Conservation (phyloP, 768 basidiomycete genomes). For the Mrakia frigida region DNA sequence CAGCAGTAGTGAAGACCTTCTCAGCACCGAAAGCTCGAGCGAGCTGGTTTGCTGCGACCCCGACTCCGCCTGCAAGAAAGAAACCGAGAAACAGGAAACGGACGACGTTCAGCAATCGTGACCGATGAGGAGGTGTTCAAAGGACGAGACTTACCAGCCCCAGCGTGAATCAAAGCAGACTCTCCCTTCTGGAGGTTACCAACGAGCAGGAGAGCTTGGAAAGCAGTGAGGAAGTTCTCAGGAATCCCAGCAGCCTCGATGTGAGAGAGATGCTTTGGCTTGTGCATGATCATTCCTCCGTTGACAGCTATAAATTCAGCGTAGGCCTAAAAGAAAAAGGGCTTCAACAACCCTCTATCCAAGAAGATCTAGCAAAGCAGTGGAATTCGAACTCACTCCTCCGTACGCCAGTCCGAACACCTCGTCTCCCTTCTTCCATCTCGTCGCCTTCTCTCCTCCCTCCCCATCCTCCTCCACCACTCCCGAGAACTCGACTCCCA, state of each 20-base stretch:
- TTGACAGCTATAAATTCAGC: slow-evolving; percentile 74
- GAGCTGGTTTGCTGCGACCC: slow-evolving; percentile 79
- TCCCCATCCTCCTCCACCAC: slow-evolving; percentile 55
- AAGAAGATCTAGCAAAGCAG: neutral
- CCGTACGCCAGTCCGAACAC: slow-evolving; percentile 75
- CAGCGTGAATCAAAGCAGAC: slow-evolving; percentile 81
- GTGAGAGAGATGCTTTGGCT: slow-evolving; percentile 73
- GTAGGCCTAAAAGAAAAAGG: slow-evolving; percentile 52
- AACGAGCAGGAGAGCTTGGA: slow-evolving; percentile 61
- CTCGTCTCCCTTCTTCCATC: slow-evolving; percentile 62
- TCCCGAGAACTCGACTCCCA: slow-evolving; percentile 86
- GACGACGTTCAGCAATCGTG: neutral
- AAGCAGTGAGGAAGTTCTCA: slow-evolving; percentile 81
- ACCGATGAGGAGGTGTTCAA: neutral
- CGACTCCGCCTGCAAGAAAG: slow-evolving; percentile 73
- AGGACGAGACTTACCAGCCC: neutral
- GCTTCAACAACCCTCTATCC: neutral
- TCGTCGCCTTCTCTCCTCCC: slow-evolving; percentile 44
- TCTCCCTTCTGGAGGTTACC: slow-evolving; percentile 65
- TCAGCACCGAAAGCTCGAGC: slow-evolving; percentile 65
- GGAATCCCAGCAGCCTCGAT: slow-evolving; percentile 79
- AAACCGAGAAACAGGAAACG: too few species aligned
- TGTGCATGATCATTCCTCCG: slow-evolving; percentile 62
- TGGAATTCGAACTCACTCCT: slow-evolving; percentile 55
- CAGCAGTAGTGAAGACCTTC: slow-evolving; percentile 78